Percentiles rank a stretch among this genome's conserved stretches.
phyloP scores from a whole-genome alignment of 2,329 filamentous ascomycete genomes.

The Aspergillus luchuensis region DNA sequence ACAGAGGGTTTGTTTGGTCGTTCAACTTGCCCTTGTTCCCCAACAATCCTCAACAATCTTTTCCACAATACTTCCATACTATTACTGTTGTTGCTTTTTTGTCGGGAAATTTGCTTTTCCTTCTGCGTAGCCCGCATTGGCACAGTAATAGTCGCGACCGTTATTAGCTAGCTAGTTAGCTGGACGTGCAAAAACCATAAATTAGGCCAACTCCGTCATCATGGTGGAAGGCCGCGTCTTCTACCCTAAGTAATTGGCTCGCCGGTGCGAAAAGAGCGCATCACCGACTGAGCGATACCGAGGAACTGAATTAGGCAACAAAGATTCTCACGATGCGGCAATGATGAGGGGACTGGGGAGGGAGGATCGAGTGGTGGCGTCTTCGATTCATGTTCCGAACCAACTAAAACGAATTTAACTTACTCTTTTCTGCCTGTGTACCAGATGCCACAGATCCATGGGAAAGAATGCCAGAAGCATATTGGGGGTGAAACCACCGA shows the following conservation, averaged over 20 bases:
- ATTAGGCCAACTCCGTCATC: not conserved
- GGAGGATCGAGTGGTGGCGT: not conserved
- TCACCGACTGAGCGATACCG: not conserved
- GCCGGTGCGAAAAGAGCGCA: not conserved
- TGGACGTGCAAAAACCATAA: not conserved
- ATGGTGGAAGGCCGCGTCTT: not conserved
- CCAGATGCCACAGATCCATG: not conserved
- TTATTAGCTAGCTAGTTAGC: not conserved
- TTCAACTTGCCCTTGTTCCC: not conserved
- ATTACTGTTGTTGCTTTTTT: not conserved
- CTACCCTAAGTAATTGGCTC: not conserved
- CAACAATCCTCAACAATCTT: not conserved
- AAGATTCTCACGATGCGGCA: not conserved
- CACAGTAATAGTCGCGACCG: not conserved
- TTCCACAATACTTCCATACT: not conserved
- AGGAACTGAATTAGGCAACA: constrained; percentile 1
- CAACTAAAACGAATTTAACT: not conserved
- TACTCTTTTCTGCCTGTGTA: no score
- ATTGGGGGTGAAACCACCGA: not conserved
- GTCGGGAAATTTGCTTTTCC: not conserved
- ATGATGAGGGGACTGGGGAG: not conserved
- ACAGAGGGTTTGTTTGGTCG: not conserved
- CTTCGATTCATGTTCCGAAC: not conserved
- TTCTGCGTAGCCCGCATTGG: not conserved
- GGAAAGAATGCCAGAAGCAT: not conserved